Evolutionary conservation across 1,139 yeast species (phyloP).

Genomic region (Lodderomyces parapsilosis): DNA sequence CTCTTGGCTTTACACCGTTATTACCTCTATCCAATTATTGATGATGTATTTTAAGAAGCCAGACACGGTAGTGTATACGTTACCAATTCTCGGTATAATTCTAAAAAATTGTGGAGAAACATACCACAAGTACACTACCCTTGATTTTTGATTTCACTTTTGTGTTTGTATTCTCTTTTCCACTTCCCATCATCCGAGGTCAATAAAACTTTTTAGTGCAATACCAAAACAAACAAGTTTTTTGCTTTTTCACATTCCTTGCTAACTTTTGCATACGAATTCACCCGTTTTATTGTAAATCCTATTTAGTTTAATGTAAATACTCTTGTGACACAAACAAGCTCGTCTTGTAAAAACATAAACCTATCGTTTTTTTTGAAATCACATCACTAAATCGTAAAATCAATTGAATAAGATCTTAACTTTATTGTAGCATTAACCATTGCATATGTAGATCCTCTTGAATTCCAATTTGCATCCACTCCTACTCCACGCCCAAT

Average conservation of each 20-base stretch:
- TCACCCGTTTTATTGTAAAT: slow-evolving; percentile 1
- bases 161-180: not conserved
- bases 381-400: no score
- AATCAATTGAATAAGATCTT: no score
- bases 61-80: not conserved
- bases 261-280: no score
- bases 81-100: not conserved
- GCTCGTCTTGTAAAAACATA: no score
- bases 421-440: no score
- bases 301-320: not conserved
- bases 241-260: not conserved
- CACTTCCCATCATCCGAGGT: slow-evolving; percentile 2
- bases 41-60: not conserved
- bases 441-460: not conserved
- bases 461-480: not conserved
- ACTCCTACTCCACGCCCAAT: not conserved
- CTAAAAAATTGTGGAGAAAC: not conserved
- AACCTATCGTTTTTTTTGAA: no score
- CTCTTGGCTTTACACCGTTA: not conserved
- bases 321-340: not conserved
- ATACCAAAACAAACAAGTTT: not conserved
- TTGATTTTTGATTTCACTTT: not conserved
- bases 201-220: not conserved
- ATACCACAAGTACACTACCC: not conserved
- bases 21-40: not conserved